These are phyloP conservation scores for Hippophae rhamnoides DNA, from an alignment of 306 rosid species.

Conservation along the genomic window DNA sequence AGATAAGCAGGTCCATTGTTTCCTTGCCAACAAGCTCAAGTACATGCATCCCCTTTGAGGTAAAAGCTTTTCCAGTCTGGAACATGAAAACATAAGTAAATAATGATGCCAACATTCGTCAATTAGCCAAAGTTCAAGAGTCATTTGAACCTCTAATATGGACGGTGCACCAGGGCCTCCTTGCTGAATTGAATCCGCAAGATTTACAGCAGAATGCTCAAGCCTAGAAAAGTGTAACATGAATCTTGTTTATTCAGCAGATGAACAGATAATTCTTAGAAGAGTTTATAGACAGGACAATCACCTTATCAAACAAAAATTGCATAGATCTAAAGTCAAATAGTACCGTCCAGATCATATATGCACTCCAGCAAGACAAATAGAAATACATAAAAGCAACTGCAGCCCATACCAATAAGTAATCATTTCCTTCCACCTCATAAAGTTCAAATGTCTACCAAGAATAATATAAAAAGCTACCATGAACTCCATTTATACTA, in stretches of 20 bases:
- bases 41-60: constrained; percentile 94
- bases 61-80: constrained; percentile 89
- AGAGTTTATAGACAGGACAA: background rate
- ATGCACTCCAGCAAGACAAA: background rate
- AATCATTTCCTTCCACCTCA: background rate
- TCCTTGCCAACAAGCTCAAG: constrained; percentile 95
- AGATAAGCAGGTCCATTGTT: constrained; percentile 76
- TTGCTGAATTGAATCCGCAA: constrained; percentile 52
- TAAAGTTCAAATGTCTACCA: background rate
- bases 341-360: background rate
- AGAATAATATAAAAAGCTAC: background rate
- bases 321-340: background rate
- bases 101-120: constrained; percentile 14
- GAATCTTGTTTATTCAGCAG: constrained; percentile 6
- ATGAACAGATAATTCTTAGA: background rate
- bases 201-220: constrained; percentile 78
- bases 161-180: constrained; percentile 65
- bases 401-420: background rate
- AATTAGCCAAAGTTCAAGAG: constrained; percentile 4
- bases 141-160: constrained; percentile 66
- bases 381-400: background rate
- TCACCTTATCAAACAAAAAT: background rate
- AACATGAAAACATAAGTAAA: constrained; percentile 25
- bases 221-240: constrained; percentile 49
- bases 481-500: background rate